These are phyloP conservation scores for Coniochaeta sp. DNA, from an alignment of 2,329 filamentous ascomycete genomes.

Conservation along the genomic window DNA sequence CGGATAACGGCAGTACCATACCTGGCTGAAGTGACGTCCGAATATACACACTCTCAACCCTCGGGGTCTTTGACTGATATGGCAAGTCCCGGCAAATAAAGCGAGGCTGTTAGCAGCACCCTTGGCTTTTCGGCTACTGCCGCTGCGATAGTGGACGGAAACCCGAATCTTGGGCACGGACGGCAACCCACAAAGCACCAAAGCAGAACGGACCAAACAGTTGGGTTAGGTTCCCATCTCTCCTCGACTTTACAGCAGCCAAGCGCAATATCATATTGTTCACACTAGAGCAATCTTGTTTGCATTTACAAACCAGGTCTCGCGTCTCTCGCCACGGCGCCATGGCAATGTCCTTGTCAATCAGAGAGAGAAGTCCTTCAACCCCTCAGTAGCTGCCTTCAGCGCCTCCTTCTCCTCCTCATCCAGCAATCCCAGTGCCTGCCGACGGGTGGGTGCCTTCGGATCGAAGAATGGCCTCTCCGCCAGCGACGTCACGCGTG, in stretches of 20 bases:
- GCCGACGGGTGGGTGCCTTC: constrained; percentile 55
- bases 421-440: constrained; percentile 58
- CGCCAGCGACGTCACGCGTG: constrained; percentile 61
- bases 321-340: background rate
- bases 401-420: constrained; percentile 36
- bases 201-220: no score
- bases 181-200: background rate
- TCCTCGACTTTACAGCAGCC: no score
- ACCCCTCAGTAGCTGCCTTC: background rate
- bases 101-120: no score
- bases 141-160: background rate
- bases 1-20: no score
- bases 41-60: no score
- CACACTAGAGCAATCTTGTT: background rate
- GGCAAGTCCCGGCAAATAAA: no score
- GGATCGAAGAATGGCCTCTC: constrained; percentile 64
- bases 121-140: background rate
- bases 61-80: no score
- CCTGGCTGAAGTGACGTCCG: no score
- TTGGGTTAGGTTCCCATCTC: no score
- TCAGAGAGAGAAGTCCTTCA: constrained; percentile 9
- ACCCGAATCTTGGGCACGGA: background rate
- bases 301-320: background rate
- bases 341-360: no score
- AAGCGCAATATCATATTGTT: no score